phyloP scores from a whole-genome alignment of 148 eudicot genomes.

The Rhododendron ovatum region DNA sequence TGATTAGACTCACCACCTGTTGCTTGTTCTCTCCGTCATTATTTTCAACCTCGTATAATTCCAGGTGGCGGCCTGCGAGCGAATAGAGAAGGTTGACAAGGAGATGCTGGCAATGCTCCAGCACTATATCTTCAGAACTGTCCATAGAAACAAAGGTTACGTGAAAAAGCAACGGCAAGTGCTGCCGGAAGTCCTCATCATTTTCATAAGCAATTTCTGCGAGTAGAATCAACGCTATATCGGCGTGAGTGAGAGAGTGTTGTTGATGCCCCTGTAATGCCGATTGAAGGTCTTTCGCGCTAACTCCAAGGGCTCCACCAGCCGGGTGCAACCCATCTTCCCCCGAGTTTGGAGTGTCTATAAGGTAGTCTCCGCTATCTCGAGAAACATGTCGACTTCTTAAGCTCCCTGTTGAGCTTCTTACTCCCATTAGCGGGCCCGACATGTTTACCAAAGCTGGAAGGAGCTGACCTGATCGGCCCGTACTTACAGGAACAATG shows the following conservation, averaged over 20 bases:
- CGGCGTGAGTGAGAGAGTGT: constrained; percentile 93
- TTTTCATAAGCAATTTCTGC: constrained; percentile 99
- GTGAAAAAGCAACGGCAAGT: constrained; percentile 89
- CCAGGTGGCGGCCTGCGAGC: constrained; percentile 96
- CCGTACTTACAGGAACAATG: constrained; percentile 74
- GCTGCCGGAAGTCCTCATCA: constrained; percentile 95
- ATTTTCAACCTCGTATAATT: constrained; percentile 89
- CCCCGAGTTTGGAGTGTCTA: constrained; percentile 96
- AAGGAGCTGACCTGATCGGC: constrained; percentile 95
- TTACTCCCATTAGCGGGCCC: constrained; percentile 94
- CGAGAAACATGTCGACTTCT: constrained; percentile 97
- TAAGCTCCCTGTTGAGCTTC: constrained; percentile 92
- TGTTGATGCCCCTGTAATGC: constrained; percentile 99
- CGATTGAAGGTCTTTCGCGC: constrained; percentile 95
- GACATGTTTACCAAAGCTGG: constrained; percentile 95
- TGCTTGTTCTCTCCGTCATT: constrained; percentile 97
- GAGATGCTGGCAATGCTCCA: constrained; percentile 97
- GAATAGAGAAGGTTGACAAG: constrained; percentile 91
- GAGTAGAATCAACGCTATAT: constrained; percentile 87
- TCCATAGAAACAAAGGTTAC: constrained; percentile 99
- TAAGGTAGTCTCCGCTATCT: constrained; percentile 95
- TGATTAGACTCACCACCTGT: constrained; percentile 92
- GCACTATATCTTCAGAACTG: constrained; percentile 96
- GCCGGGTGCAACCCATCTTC: constrained; percentile 76
- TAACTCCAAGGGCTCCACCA: constrained; percentile 61